These are phyloP conservation scores for Schizochytrium sp. DNA, from an alignment of 108 stramenopile genomes.

Conservation along the genomic window DNA sequence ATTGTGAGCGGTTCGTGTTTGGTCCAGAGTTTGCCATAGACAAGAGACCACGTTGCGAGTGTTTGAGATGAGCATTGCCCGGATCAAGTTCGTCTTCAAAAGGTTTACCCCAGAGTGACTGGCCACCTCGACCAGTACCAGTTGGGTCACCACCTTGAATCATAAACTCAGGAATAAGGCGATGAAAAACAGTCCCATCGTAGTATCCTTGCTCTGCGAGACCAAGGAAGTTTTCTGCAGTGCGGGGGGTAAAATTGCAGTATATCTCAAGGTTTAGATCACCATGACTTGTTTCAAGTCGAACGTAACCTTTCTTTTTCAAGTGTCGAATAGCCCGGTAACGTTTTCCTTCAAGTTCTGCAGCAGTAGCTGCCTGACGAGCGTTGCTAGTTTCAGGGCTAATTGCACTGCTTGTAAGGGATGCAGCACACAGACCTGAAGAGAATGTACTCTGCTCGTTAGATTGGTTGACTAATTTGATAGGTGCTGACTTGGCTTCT, in stretches of 20 bases:
- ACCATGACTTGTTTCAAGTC: conserved; percentile 85
- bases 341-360: conserved; percentile 86
- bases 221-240: conserved; percentile 90
- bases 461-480: neutral
- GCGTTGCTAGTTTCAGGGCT: conserved; percentile 74
- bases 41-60: conserved; percentile 82
- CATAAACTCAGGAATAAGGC: conserved; percentile 89
- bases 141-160: conserved; percentile 93
- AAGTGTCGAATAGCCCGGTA: conserved; percentile 79
- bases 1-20: conserved; percentile 89
- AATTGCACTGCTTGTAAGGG: conserved; percentile 82
- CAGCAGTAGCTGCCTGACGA: conserved; percentile 83
- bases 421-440: conserved; percentile 80
- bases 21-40: conserved; percentile 95
- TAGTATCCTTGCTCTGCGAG: conserved; percentile 86
- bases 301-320: conserved; percentile 90
- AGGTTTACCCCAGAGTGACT: conserved; percentile 84
- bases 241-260: conserved; percentile 89
- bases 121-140: conserved; percentile 87
- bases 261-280: conserved; percentile 90
- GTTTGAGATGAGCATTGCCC: conserved; percentile 67
- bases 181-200: conserved; percentile 89
- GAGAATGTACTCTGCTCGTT: conserved; percentile 66
- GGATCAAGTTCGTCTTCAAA: conserved; percentile 94
- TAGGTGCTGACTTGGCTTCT: neutral